A percentile compares a stretch with the other conserved stretches of the same genome.
phyloP scores from a whole-genome alignment of 176 grass and related monocot species.

The Phoenix dactylifera region DNA sequence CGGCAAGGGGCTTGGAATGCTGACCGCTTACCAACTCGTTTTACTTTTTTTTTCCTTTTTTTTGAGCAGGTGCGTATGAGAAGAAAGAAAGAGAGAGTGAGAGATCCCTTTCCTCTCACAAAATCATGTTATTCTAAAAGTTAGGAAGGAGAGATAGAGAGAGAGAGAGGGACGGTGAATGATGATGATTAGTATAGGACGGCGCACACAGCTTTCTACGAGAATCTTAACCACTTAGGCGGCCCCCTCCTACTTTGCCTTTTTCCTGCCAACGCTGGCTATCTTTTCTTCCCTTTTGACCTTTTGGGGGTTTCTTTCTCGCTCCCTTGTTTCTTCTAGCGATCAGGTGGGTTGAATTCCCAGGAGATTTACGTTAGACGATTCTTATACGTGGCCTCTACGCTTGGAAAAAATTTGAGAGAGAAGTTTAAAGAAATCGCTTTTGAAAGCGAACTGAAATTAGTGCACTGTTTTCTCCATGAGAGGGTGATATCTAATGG shows the following conservation, averaged over 20 bases:
- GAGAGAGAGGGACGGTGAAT: not conserved
- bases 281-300: slow-evolving; percentile 1
- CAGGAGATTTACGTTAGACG: no score
- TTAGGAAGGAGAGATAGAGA: not conserved
- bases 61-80: not conserved
- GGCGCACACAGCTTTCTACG: not conserved
- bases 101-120: not conserved
- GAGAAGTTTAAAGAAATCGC: no score
- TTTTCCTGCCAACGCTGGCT: not conserved
- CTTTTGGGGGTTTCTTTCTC: not conserved
- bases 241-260: not conserved
- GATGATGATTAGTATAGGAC: not conserved
- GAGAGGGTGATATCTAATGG: no score
- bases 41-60: not conserved
- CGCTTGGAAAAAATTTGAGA: no score
- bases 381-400: no score
- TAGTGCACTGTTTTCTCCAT: no score
- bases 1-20: slow-evolving; percentile 1
- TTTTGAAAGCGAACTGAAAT: no score
- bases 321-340: not conserved
- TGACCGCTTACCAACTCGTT: slow-evolving; percentile 2
- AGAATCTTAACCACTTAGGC: slow-evolving; percentile 5
- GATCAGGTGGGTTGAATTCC: no score
- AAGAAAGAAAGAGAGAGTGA: not conserved
- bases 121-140: not conserved